Conservation (phyloP, 2,329 filamentous ascomycete species). For the Microdochium bolleyi region DNA sequence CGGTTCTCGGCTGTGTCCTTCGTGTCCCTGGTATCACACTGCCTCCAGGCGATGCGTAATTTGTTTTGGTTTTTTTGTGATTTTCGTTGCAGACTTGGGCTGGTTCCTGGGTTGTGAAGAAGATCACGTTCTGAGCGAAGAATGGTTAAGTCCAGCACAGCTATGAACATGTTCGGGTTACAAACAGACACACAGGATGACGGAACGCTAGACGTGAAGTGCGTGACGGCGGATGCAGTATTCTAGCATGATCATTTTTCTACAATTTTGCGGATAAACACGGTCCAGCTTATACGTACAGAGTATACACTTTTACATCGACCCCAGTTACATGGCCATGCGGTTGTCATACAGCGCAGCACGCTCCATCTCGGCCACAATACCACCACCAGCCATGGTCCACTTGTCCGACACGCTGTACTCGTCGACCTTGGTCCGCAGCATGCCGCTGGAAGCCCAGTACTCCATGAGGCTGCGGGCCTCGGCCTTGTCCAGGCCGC, state of each 20-base stretch:
- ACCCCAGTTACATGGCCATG: slow-evolving; percentile 1
- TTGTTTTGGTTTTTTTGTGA: slow-evolving; percentile 2
- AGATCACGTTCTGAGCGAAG: too few species aligned
- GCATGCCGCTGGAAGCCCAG: slow-evolving; percentile 78
- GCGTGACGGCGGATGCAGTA: background rate
- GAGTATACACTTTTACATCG: background rate
- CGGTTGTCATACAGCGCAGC: slow-evolving; percentile 33
- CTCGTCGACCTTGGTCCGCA: slow-evolving; percentile 64
- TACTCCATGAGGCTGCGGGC: slow-evolving; percentile 82
- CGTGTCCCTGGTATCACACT: slow-evolving; percentile 61
- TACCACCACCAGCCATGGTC: slow-evolving; percentile 71
- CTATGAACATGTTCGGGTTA: too few species aligned
- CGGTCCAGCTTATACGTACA: background rate
- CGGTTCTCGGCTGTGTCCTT: slow-evolving; percentile 25
- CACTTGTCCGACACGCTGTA: slow-evolving; percentile 71
- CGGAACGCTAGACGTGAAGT: background rate
- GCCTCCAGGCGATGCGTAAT: slow-evolving; percentile 50
- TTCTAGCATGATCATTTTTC: background rate
- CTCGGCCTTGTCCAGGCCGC: slow-evolving; percentile 66
- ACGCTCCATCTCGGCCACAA: slow-evolving; percentile 77
- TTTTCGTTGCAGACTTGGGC: slow-evolving; percentile 43
- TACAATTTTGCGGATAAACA: background rate
- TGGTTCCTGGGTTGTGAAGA: slow-evolving; percentile 39
- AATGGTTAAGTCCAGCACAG: too few species aligned
- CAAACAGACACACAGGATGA: background rate